Evolutionary conservation across 2,329 filamentous ascomycete species (phyloP), one percentile per base, ranked within the genome.

Genomic region (Ceratocystis cacaofunesta): DNA sequence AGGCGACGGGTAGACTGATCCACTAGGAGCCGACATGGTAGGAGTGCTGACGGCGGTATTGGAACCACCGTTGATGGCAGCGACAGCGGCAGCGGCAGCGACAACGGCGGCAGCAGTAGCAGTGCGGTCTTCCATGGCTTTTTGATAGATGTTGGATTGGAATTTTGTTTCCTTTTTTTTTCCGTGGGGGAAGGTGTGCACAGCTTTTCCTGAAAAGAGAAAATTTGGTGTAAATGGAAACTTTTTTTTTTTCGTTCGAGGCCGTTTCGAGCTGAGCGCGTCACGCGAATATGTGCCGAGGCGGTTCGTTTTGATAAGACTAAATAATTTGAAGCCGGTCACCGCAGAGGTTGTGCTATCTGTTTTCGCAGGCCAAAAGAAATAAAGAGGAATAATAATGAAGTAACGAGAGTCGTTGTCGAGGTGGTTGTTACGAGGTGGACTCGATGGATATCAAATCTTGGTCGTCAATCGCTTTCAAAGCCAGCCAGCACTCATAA

Each of bases 1-100:
- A 36, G 66, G 66, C 12, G 66, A 67, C 48, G 63, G 66, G 50
- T 67, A 67, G 46, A 67, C 66, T 25, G 66, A 67, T 58, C 66
- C 66, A 36, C 64, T 67, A 44, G 52, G 63, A 17, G 66, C 48
- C 19, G 62, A 62, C 25, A 67, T 65, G 36, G 58, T 57, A 4
- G 66, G 66, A 7, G 63, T 67, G 50, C 48, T 65, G 17, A 65
- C 55, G 30, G 57, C 46, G 22, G 55, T 67, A 48, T 57, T 64
- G 61, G 32, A 22, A 44, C 61, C 17, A 22, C 46, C 43, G 61
- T 62, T 19, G 61, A 30, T 30, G 22, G 22, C 43, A 22, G 57
- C 63, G 36, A n/a, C 60, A 17, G 63, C 61, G 10, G 43, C 66
- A 17, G 46, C 66, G 46, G 52, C 66, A n/a, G 66, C 66, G 30